Conservation (phyloP, 257 asterid genomes). For the Plantago major region DNA sequence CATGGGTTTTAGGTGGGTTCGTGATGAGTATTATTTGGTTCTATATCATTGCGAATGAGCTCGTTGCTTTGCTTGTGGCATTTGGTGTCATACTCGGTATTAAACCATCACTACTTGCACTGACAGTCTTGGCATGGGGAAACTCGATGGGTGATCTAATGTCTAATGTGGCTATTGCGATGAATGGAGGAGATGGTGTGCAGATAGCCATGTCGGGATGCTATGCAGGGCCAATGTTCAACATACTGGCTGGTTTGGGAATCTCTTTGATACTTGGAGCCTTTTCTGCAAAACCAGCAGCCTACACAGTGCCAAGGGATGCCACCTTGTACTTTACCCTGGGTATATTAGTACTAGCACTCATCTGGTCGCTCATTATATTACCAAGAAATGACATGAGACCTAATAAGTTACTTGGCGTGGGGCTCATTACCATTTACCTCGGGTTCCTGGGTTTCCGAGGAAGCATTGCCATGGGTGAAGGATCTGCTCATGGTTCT, state of each 20-base stretch:
- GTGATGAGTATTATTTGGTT: conserved; percentile 82
- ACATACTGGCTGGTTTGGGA: conserved; percentile 68
- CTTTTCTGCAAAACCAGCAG: conserved; percentile 40
- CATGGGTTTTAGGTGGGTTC: conserved; percentile 79
- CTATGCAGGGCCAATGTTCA: conserved; percentile 90
- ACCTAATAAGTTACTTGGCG: conserved; percentile 55
- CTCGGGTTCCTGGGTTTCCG: conserved; percentile 47
- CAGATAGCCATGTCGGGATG: conserved; percentile 87
- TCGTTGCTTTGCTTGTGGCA: conserved; percentile 57
- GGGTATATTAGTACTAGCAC: conserved; percentile 46
- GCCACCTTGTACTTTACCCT: conserved; percentile 57
- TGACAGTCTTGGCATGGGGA: conserved; percentile 85
- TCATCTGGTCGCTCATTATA: conserved; percentile 62
- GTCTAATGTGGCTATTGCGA: conserved; percentile 75
- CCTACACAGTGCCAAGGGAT: conserved; percentile 53
- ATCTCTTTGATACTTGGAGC: conserved; percentile 67
- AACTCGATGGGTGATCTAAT: conserved; percentile 83
- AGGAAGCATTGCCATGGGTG: conserved; percentile 47
- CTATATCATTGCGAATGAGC: conserved; percentile 71
- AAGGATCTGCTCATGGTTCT: conserved; percentile 32
- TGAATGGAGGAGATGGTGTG: conserved; percentile 53
- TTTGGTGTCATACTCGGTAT: conserved; percentile 54
- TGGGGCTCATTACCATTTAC: conserved; percentile 61
- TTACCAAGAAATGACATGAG: conserved; percentile 62
- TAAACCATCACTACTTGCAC: conserved; percentile 51